Evolutionary conservation across 2,329 filamentous ascomycete genomes (phyloP).

Genomic region (Fusarium hainanense): DNA sequence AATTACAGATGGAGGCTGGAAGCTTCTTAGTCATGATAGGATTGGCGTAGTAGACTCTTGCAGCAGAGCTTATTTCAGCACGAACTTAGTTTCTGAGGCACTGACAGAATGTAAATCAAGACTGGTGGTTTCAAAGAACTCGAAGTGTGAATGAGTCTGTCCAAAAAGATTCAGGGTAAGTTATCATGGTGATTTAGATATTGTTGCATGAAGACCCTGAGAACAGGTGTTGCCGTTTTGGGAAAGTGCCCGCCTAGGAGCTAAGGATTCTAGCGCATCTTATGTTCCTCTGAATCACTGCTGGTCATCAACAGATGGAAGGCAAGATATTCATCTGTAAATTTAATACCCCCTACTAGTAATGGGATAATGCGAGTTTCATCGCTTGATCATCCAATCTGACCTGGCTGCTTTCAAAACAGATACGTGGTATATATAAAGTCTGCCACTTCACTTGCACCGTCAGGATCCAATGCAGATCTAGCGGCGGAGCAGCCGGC

Average conservation of each 20-base stretch:
- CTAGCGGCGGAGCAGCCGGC: constrained; percentile 32
- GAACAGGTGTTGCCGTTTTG: background rate
- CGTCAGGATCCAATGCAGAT: background rate
- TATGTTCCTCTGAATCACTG: background rate
- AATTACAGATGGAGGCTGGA: no score
- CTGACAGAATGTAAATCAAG: fast-evolving
- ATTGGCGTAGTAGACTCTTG: background rate
- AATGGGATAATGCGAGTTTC: background rate
- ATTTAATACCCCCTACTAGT: background rate
- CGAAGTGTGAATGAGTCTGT: background rate
- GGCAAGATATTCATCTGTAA: background rate
- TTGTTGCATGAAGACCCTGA: background rate
- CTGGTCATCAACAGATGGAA: background rate
- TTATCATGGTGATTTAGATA: background rate
- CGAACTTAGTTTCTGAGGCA: background rate
- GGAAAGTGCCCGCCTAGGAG: background rate
- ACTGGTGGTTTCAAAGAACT: background rate
- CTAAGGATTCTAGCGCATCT: background rate
- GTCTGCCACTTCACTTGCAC: background rate
- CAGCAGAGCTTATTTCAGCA: background rate
- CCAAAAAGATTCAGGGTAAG: background rate
- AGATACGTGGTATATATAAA: background rate
- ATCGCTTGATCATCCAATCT: background rate
- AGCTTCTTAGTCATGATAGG: background rate
- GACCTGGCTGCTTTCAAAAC: background rate